Percentiles rank a stretch among this genome's conserved stretches.
Evolutionary conservation across 768 basidiomycete genomes (phyloP).

Genomic region (Amanita polypyramis): DNA sequence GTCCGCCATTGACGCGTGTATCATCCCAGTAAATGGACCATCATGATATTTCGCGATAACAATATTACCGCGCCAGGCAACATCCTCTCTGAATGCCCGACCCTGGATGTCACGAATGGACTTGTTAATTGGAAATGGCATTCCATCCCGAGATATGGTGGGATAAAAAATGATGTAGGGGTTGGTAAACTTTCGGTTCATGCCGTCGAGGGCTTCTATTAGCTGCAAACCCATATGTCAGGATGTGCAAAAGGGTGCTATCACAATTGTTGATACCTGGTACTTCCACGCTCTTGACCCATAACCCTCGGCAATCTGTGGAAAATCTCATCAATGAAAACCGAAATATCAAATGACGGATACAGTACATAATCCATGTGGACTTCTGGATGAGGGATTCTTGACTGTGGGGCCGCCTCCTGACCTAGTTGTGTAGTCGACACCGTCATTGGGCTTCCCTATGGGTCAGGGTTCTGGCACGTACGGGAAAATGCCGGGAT

Average conservation of each 20-base stretch:
- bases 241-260: background rate
- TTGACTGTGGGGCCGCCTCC: slow-evolving; percentile 35
- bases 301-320: slow-evolving; percentile 58
- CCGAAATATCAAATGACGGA: slow-evolving; percentile 4
- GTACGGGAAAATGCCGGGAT: slow-evolving; percentile 2
- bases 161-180: slow-evolving; percentile 83
- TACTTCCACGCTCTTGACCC: slow-evolving; percentile 64
- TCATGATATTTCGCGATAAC: slow-evolving; percentile 63
- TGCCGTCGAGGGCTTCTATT: slow-evolving; percentile 66
- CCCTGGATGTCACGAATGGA: slow-evolving; percentile 69
- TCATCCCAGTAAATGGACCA: slow-evolving; percentile 46
- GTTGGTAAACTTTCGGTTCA: slow-evolving; percentile 68
- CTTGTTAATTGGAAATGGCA: slow-evolving; percentile 76
- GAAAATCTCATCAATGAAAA: slow-evolving; percentile 9
- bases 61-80: slow-evolving; percentile 75
- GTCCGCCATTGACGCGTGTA: slow-evolving; percentile 73
- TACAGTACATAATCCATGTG: slow-evolving; percentile 65
- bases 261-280: slow-evolving; percentile 36
- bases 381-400: slow-evolving; percentile 75
- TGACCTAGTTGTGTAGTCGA: slow-evolving; percentile 34
- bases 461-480: slow-evolving; percentile 5
- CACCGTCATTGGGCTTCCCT: slow-evolving; percentile 30
- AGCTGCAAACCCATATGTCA: slow-evolving; percentile 28
- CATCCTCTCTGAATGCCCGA: slow-evolving; percentile 42
- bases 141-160: slow-evolving; percentile 62